These are phyloP conservation scores for Tuber magnatum DNA, from an alignment of 495 filamentous ascomycete genomes.

Conservation along the genomic window DNA sequence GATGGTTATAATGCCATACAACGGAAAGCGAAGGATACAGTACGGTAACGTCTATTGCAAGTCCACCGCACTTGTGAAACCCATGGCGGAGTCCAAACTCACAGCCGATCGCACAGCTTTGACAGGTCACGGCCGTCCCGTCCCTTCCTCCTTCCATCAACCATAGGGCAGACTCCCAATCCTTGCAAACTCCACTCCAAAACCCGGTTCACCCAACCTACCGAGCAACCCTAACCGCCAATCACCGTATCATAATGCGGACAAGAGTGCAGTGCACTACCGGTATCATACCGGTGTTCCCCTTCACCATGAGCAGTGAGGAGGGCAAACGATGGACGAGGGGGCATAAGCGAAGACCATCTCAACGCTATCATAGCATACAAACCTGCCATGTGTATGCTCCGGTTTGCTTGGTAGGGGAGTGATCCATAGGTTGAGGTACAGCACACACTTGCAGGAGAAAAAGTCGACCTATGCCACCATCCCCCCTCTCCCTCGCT, in stretches of 20 bases:
- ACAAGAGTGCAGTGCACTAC: not conserved
- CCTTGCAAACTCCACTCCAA: not conserved
- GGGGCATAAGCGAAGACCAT: not conserved
- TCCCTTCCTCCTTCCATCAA: not conserved
- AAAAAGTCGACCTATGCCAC: not conserved
- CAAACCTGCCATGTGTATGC: slow-evolving; percentile 1
- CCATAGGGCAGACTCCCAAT: not conserved
- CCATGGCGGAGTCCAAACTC: slow-evolving; percentile 3
- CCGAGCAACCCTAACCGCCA: slow-evolving; percentile 2
- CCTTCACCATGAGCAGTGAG: not conserved
- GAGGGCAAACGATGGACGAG: not conserved
- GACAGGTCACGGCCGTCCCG: not conserved
- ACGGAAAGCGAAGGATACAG: not conserved
- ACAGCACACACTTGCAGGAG: slow-evolving; percentile 5
- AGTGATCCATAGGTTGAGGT: not conserved
- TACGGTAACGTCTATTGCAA: not conserved
- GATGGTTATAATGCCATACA: not conserved
- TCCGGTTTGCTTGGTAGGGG: not conserved
- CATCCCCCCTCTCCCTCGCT: not conserved
- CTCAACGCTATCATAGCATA: not conserved
- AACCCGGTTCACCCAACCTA: not conserved
- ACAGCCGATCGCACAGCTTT: not conserved
- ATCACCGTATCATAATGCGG: not conserved
- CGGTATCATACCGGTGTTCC: too few relatives aligned
- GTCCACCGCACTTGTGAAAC: slow-evolving; percentile 2